Base-by-base conservation (phyloP, 257 asterid genomes). In the Ballota nigra region DNA sequence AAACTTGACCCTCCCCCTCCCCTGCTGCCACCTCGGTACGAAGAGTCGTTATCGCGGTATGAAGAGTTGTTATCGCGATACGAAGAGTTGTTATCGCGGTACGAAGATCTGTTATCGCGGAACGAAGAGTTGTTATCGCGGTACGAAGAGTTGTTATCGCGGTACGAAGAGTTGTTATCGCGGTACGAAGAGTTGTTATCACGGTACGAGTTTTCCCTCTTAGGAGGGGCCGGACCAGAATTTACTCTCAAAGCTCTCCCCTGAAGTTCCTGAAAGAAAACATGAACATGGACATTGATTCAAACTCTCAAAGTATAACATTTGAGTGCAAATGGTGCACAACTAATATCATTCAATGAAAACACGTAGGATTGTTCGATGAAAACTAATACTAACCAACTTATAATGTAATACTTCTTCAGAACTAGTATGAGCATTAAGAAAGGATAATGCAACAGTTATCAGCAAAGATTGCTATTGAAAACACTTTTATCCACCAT, bases 221-320 rank as follows among this genome's bases (percentile, higher is more conserved):
- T 89, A 0, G 89, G 62, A 73, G 98, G 98, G 2, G 98, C 84
- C 0, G 97, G 97, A 29, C 96, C 97, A 0, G 84, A 83, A 75
- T 85, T 94, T 43, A 94, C 99, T 82, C 97, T 84, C 84, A 91
- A 22, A 16, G 63, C 73, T 73, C 99, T 83, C 59, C 99, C 99
- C 7, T 87, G 87, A 28, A 91, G 75, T 77, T 94, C 97, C 99
- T 94, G 87, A 60, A 82, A 45, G 38, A 56, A 34, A 34, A 31
- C 68, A 74, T 3, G 22, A 24, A 72, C 49, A 20, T 10, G 3
- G 15, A 38, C 63, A 60, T 78, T 16, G 65, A 57, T 45, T 66
- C 65, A 55, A 49, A 29, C 34, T 29, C 5, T 29, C 34, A 1
- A 28, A 28, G 34, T 3, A 6, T 29, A 29, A 29, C 34, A 29